A percentile compares a stretch with the other conserved stretches of the same genome.
phyloP scores from a whole-genome alignment of 2,329 filamentous ascomycete genomes.

The Graphilbum ipis-grandicollis region DNA sequence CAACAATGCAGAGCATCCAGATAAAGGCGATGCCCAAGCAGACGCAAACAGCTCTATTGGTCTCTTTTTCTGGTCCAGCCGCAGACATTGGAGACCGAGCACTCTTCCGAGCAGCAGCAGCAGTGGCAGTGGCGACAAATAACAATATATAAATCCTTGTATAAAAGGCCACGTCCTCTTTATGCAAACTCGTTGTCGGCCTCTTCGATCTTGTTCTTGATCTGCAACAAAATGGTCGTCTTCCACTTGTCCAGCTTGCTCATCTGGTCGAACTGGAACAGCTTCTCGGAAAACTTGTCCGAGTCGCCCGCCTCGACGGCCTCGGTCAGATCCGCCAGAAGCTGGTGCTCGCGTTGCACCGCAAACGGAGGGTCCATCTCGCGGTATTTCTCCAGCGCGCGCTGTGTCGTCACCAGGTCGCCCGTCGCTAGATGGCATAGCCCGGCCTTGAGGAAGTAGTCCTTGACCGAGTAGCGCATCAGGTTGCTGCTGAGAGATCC shows the following conservation, averaged over 20 bases:
- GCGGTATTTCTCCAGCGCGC: conserved; percentile 66
- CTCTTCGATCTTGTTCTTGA: conserved; percentile 69
- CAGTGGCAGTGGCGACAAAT: no score
- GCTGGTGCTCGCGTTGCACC: conserved; percentile 61
- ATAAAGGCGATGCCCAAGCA: no score
- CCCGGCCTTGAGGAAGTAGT: conserved; percentile 86
- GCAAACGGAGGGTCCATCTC: conserved; percentile 66
- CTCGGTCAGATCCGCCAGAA: conserved; percentile 60
- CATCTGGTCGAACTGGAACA: conserved; percentile 81
- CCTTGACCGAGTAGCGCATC: conserved; percentile 87
- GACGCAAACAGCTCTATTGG: no score
- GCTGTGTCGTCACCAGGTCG: conserved; percentile 62
- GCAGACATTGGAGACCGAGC: no score
- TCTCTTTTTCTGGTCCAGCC: no score
- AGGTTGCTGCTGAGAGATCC: conserved; percentile 74
- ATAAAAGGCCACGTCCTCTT: no score
- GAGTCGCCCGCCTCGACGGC: conserved; percentile 63
- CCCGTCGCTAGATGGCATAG: conserved; percentile 65
- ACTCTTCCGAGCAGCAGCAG: no score
- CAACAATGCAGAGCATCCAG: no score
- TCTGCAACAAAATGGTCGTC: conserved; percentile 63
- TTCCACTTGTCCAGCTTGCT: conserved; percentile 96
- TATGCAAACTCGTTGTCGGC: conserved; percentile 20
- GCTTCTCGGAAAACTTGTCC: conserved; percentile 68
- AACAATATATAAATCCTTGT: no score